A percentile compares a stretch with the other conserved stretches of the same genome.
Conservation (phyloP, 2,329 filamentous ascomycete species). For the Cladosporium halotolerans region DNA sequence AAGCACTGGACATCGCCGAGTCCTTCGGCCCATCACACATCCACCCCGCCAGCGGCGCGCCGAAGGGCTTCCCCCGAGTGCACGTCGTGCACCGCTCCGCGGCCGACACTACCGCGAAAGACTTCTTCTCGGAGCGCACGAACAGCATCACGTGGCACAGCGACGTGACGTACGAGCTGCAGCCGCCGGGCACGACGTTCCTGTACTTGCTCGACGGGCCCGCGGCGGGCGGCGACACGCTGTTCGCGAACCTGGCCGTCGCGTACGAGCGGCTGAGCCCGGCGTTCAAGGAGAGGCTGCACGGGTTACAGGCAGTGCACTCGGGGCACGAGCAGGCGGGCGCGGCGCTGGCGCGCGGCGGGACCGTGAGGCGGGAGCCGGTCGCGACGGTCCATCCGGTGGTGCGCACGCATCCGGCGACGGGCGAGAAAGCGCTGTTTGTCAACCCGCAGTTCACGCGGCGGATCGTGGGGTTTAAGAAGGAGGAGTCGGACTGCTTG, state of each 20-base stretch:
- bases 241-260: slow-evolving; percentile 72
- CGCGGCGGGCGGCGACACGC: slow-evolving; percentile 72
- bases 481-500: slow-evolving; percentile 74
- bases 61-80: slow-evolving; percentile 65
- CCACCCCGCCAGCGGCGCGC: slow-evolving; percentile 70
- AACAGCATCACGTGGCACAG: slow-evolving; percentile 78
- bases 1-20: slow-evolving; percentile 62
- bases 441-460: slow-evolving; percentile 83
- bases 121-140: slow-evolving; percentile 63
- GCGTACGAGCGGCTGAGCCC: slow-evolving; percentile 78
- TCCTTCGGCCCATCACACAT: slow-evolving; percentile 81
- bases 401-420: slow-evolving; percentile 70
- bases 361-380: slow-evolving; percentile 69
- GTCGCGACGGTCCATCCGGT: slow-evolving; percentile 70
- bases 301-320: slow-evolving; percentile 74
- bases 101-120: slow-evolving; percentile 53
- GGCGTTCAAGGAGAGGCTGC: slow-evolving; percentile 70
- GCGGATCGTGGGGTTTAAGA: slow-evolving; percentile 74
- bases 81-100: slow-evolving; percentile 72
- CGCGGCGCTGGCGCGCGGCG: slow-evolving; percentile 58
- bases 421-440: slow-evolving; percentile 76
- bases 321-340: slow-evolving; percentile 74
- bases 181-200: slow-evolving; percentile 86
- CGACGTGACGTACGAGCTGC: slow-evolving; percentile 79
- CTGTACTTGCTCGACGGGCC: slow-evolving; percentile 82